These are phyloP conservation scores for Colletotrichum incanum DNA, from an alignment of 2,329 filamentous ascomycete genomes.

Conservation along the genomic window DNA sequence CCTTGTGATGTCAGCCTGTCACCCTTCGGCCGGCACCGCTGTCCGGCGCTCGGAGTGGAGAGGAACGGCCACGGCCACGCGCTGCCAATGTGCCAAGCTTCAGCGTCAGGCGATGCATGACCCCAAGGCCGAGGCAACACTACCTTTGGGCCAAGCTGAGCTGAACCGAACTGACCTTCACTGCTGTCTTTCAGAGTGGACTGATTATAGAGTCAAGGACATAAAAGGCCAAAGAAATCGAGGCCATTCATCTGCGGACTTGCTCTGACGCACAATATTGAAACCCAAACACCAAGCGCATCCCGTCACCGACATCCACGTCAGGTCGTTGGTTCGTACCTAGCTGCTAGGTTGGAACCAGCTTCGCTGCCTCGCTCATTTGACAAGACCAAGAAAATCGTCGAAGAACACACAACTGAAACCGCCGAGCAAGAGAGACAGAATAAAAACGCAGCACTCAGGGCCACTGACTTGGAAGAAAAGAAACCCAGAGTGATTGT, in stretches of 20 bases:
- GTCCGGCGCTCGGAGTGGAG: constrained; percentile 28
- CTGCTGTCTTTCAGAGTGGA: constrained; percentile 16
- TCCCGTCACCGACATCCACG: constrained; percentile 25
- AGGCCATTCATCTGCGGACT: neutral
- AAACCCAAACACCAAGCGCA: constrained; percentile 1
- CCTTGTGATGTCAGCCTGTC: constrained; percentile 7
- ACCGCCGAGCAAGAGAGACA: neutral
- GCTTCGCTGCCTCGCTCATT: neutral
- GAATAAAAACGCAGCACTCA: neutral
- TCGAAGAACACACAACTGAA: neutral
- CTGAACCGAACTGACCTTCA: constrained; percentile 16
- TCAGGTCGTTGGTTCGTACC: constrained; percentile 17
- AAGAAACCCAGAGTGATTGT: neutral
- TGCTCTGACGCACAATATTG: constrained; percentile 5
- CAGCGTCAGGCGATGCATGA: constrained; percentile 36
- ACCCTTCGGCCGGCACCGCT: constrained; percentile 36
- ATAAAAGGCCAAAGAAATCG: constrained; percentile 15
- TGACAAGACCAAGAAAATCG: neutral
- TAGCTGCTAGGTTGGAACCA: constrained; percentile 13
- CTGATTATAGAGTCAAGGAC: constrained; percentile 18
- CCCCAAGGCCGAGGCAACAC: constrained; percentile 23
- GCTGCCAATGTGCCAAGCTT: constrained; percentile 27
- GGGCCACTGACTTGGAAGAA: neutral
- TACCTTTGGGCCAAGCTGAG: constrained; percentile 6
- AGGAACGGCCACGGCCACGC: constrained; percentile 14